phyloP scores from a whole-genome alignment of 1,139 yeast genomes.

The Scheffersomyces quercinus region DNA sequence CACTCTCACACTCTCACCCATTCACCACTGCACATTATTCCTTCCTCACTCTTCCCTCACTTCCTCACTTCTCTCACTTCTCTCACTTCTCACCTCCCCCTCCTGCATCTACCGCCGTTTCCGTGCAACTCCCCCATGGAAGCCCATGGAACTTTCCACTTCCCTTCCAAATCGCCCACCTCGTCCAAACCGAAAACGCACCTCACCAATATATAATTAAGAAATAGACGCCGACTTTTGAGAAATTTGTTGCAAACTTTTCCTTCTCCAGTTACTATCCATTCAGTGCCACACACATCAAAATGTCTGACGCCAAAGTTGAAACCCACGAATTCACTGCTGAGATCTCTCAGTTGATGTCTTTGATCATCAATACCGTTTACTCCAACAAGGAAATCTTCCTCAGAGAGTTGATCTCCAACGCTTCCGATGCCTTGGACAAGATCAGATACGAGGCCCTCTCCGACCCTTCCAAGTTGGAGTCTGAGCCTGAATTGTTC shows the following conservation, averaged over 20 bases:
- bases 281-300: conserved; percentile 3
- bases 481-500: conserved; percentile 93
- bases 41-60: too few species aligned
- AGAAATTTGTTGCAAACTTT: too few species aligned
- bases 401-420: conserved; percentile 98
- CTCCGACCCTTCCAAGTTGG: conserved; percentile 88
- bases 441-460: conserved; percentile 97
- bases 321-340: conserved; percentile 98
- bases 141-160: conserved; percentile 35
- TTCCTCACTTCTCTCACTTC: too few species aligned
- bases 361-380: conserved; percentile 99
- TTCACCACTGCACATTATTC: background rate
- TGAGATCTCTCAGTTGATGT: conserved; percentile 99
- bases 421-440: conserved; percentile 95
- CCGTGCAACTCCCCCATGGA: conserved; percentile 21
- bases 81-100: too few species aligned
- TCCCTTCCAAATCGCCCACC: conserved; percentile 7
- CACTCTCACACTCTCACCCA: background rate
- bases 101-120: too few species aligned
- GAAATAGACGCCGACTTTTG: conserved; percentile 6
- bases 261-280: too few species aligned
- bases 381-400: conserved; percentile 99
- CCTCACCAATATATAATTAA: too few species aligned
- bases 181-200: background rate
- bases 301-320: conserved; percentile 60